Evolutionary conservation across 2,329 filamentous ascomycete species (phyloP), one percentile per base, ranked within the genome.

Genomic region (Aspergillus piperis): DNA sequence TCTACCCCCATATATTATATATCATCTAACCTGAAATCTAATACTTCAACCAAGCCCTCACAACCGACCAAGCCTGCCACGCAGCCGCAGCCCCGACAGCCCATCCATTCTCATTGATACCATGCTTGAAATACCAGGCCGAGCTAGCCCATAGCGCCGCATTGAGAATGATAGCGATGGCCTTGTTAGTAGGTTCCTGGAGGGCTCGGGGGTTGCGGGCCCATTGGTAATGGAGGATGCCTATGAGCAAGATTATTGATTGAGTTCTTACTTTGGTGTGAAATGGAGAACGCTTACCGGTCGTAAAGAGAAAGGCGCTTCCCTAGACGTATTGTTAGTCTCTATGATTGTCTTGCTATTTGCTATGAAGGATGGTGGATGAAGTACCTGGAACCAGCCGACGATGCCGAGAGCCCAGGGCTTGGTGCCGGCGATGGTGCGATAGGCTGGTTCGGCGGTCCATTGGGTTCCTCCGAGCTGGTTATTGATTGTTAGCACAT

Each of bases 81-180:
- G 61, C 62, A 55, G 68, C 70, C 30, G 66, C 64, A 38, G 69
- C 38, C 1, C 65, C 67, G 15, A 70, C 64, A 8, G 48, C 64
- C 17, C 59, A 41, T 0, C 64, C 63, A 57, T 67, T 72, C 19
- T 68, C 65, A 15, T 62, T 67, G 25, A 73, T 64, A 1, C 71
- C 69, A 11, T 68, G 57, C 32, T 66, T 69, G 25, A 66, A 63
- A 59, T 74, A 74, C 71, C 72, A 74, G 3, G 58, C 66, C 11
- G 70, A 68, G 50, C 71, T 73, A n/a, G 62, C 62, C 65, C 65
- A 70, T 8, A 73, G 66, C 27, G 72, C 17, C 1, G 66, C 54
- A 54, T 68, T 70, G n/a, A 65, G 59, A 15, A 74, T 62, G 6
- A 64, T 59, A 0, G 72, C 72, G 19, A 73, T 71, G 2, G 63